Conservation (phyloP, 208 protist species). For the Herpetomonas tarakana region DNA sequence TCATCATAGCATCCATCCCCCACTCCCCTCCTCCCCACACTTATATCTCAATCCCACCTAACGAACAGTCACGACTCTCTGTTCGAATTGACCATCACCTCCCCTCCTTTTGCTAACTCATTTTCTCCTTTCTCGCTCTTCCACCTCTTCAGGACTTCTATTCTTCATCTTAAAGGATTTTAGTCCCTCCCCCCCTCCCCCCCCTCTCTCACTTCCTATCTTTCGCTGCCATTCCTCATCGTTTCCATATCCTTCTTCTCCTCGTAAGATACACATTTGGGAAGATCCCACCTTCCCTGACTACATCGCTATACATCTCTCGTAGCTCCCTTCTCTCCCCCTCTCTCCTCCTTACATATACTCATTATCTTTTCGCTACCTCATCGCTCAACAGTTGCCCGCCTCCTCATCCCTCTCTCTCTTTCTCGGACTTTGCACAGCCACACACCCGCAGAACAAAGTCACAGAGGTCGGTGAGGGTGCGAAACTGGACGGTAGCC, state of each 20-base stretch:
- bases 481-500: background rate
- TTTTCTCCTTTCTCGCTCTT: slow-evolving; percentile 10
- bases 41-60: background rate
- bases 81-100: slow-evolving; percentile 4
- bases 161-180: slow-evolving; percentile 1
- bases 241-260: background rate
- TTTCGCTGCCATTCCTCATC: background rate
- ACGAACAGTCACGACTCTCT: background rate
- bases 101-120: slow-evolving; percentile 1
- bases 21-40: background rate
- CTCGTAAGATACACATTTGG: background rate
- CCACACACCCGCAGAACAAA: background rate
- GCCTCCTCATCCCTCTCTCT: too few species aligned
- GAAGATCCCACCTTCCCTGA: background rate
- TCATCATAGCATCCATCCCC: too few species aligned
- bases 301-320: background rate
- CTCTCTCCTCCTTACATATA: background rate
- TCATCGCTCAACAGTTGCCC: too few species aligned
- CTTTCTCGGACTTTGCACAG: background rate
- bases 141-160: too few species aligned
- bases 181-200: background rate
- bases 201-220: background rate
- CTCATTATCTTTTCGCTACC: too few species aligned
- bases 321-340: background rate
- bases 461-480: too few species aligned